Percentiles rank a stretch among this genome's conserved stretches.
Conservation (phyloP, 2,329 filamentous ascomycete genomes). For the Diaporthe citrichinensis region DNA sequence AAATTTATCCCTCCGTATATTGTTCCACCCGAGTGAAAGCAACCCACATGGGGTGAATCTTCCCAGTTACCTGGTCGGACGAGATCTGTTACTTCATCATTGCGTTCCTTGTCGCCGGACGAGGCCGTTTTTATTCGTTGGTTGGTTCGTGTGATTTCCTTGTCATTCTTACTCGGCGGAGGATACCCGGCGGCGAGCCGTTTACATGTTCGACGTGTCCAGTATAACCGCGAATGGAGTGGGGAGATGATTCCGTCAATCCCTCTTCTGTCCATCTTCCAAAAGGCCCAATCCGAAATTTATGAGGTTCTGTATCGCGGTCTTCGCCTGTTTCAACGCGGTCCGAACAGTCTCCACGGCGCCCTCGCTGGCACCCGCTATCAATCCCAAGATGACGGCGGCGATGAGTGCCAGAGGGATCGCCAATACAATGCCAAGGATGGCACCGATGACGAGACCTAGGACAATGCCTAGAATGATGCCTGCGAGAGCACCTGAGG, state of each 20-base stretch:
- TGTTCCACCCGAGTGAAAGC: too few relatives aligned
- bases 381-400: slow-evolving; percentile 24
- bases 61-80: not conserved
- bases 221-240: too few relatives aligned
- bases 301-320: not conserved
- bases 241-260: not conserved
- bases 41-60: not conserved
- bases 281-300: slow-evolving; percentile 14
- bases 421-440: slow-evolving; percentile 28
- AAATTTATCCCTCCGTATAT: not conserved
- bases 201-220: not conserved
- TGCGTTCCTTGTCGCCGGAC: not conserved
- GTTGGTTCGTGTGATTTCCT: not conserved
- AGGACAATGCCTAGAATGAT: slow-evolving; percentile 23
- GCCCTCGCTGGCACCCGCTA: slow-evolving; percentile 29
- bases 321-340: not conserved
- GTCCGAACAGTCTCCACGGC: slow-evolving; percentile 25
- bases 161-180: not conserved
- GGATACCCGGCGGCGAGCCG: not conserved
- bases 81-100: not conserved
- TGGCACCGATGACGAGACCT: slow-evolving; percentile 23
- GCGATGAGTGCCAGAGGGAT: slow-evolving; percentile 16
- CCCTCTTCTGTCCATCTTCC: slow-evolving; percentile 16
- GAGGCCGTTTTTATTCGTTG: too few relatives aligned
- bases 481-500: slow-evolving; percentile 5